Evolutionary conservation across 2,329 filamentous ascomycete genomes (phyloP).

Genomic region (Colletotrichum shisoi): DNA sequence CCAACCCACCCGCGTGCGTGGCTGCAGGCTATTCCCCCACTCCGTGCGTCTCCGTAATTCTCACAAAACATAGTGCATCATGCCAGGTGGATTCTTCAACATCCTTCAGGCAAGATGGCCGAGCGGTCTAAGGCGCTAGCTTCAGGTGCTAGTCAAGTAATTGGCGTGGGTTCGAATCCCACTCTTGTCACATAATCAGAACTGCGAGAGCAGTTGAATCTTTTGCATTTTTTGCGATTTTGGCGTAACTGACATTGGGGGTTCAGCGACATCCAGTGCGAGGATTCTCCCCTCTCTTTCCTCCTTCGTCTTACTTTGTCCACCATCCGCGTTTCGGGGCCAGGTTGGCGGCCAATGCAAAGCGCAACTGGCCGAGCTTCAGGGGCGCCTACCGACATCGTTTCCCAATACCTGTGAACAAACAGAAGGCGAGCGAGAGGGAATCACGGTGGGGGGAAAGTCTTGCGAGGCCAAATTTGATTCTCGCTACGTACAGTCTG

Average conservation of each 20-base stretch:
- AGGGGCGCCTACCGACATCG: no score
- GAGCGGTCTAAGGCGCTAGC: constrained; percentile 28
- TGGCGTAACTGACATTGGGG: no score
- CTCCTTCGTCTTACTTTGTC: no score
- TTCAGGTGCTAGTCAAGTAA: constrained; percentile 29
- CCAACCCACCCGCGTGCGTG: neutral
- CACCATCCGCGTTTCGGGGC: no score
- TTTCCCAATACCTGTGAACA: neutral
- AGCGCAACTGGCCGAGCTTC: no score
- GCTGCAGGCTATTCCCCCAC: no score
- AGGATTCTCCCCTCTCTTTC: no score
- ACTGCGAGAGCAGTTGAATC: fast-evolving
- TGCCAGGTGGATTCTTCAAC: fast-evolving
- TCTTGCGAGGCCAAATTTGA: neutral
- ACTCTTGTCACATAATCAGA: neutral
- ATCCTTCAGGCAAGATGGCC: constrained; percentile 17
- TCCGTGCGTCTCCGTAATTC: neutral
- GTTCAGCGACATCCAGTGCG: no score
- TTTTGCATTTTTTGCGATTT: neutral
- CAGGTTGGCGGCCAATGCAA: no score
- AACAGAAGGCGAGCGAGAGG: neutral
- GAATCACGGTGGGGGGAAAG: neutral
- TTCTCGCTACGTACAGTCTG: neutral
- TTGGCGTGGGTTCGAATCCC: constrained; percentile 26
- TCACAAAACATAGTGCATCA: neutral